These are phyloP conservation scores for Tylopilus sp. DNA, from an alignment of 768 basidiomycete species.

Conservation along the genomic window DNA sequence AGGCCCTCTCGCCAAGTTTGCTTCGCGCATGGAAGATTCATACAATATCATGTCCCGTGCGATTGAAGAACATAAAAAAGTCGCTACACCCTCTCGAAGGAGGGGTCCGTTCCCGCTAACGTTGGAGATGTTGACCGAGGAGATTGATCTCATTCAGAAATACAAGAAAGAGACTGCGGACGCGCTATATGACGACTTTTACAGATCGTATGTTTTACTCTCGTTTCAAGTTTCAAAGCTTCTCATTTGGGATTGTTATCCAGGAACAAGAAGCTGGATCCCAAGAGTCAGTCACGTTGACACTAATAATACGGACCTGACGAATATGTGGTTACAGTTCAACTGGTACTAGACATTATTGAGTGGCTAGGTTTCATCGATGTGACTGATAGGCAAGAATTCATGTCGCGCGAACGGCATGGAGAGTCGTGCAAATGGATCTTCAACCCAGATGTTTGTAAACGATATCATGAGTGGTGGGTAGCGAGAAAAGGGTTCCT, in stretches of 20 bases:
- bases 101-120: constrained; percentile 23
- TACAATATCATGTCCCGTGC: constrained; percentile 18
- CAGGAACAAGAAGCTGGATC: constrained; percentile 19
- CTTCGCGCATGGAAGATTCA: constrained; percentile 19
- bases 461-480: constrained; percentile 19
- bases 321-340: constrained; percentile 11
- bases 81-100: constrained; percentile 8
- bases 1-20: constrained; percentile 18
- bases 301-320: background rate
- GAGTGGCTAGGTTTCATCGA: constrained; percentile 25
- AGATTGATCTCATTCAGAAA: constrained; percentile 18
- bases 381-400: constrained; percentile 22
- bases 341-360: constrained; percentile 20
- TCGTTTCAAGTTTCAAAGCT: no score
- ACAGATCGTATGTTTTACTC: constrained; percentile 14
- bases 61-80: constrained; percentile 18
- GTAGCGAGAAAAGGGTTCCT: constrained; percentile 19
- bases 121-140: constrained; percentile 22
- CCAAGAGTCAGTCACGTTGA: constrained; percentile 18
- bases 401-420: constrained; percentile 22
- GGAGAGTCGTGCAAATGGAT: constrained; percentile 26
- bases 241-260: background rate
- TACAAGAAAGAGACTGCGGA: constrained; percentile 19
- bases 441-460: constrained; percentile 17
- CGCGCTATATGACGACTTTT: constrained; percentile 19